Evolutionary conservation across 371 early-diverging fungal genomes (phyloP).

Genomic region (Amoeboaphelidium protococcarum): DNA sequence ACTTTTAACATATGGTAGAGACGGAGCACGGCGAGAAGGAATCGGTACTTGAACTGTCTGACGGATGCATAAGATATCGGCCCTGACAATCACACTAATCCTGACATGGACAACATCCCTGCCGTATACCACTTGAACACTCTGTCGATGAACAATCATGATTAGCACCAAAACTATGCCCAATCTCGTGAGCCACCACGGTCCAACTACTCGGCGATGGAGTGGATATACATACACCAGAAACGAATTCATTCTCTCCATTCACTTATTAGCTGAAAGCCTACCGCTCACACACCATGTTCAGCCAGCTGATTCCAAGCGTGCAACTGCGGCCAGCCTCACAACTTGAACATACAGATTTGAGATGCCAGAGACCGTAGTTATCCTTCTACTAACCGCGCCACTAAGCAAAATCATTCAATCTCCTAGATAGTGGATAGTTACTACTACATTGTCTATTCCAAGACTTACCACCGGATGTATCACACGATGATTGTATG

Average conservation of each 20-base stretch:
- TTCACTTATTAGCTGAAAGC: slow-evolving; percentile 11
- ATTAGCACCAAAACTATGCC: background rate
- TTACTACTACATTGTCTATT: slow-evolving; percentile 39
- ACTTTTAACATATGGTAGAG: slow-evolving; percentile 29
- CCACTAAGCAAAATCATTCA: slow-evolving; percentile 75
- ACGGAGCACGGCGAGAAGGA: slow-evolving; percentile 55
- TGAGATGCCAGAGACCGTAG: slow-evolving; percentile 73
- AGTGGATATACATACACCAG: slow-evolving; percentile 71
- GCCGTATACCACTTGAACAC: background rate
- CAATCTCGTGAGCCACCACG: background rate
- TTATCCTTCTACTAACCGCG: slow-evolving; percentile 27
- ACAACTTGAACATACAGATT: slow-evolving; percentile 59
- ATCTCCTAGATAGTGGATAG: slow-evolving; percentile 42
- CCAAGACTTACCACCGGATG: slow-evolving; percentile 27
- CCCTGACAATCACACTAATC: background rate
- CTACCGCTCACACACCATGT: slow-evolving; percentile 33
- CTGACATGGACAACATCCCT: background rate
- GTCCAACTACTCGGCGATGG: slow-evolving; percentile 22
- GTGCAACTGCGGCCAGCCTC: too few species aligned
- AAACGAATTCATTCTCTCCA: slow-evolving; percentile 20
- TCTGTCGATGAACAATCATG: background rate
- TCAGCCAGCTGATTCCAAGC: slow-evolving; percentile 83
- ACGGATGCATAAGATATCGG: slow-evolving; percentile 23
- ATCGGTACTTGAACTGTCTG: slow-evolving; percentile 32
- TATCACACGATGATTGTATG: slow-evolving; percentile 27